Evolutionary conservation across 805 yeast genomes (phyloP), one percentile per base, ranked within the genome.

Genomic region (Wickerhamiella allomyrinae): DNA sequence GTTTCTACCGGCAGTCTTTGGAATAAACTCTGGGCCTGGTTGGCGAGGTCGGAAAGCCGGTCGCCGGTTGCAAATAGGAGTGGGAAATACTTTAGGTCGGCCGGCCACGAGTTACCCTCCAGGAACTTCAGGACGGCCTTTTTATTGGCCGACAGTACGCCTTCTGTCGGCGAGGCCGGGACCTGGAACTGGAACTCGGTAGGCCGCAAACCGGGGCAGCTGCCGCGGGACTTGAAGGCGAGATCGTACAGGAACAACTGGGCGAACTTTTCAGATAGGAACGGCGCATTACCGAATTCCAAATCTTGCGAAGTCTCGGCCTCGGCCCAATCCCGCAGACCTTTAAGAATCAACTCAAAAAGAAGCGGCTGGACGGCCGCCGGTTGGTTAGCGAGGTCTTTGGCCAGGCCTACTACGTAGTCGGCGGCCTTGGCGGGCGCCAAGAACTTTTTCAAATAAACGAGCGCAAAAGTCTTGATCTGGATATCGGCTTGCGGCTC

Each of bases 11-110:
- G n/a, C 21, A 36, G 27, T 23, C 19, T 58, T 46, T 15, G 72
- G 56, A 75, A 62, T 8, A 67, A 47, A 13, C 74, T 66, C 2
- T 67, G 63, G 1, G 86, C 78, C 0, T 62, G 48, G 33, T 76
- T 78, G 9, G 77, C 70, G 5, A 81, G 63, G 0, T 69, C 59
- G 0, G 80, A 68, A 9, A 70, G 65, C 0, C 70, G 54, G 53
- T 83, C 94, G 11, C 71, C 67, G 3, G 79, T 65, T 0, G 82
- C 94, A 23, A 81, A 66, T 2, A 81, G 54, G 2, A 77, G 60
- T 2, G 81, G 75, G 7, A 74, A 50, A 7, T 67, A 57, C 21
- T 71, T 53, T 15, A 57, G 41, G 2, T 56, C 53, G 5, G 63
- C 64, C n/a, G 62, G 34, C 23, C 39, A 19, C 2, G 39, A 29